Evolutionary conservation across 345 rosid species (phyloP).

Genomic region (Populus tremula): DNA sequence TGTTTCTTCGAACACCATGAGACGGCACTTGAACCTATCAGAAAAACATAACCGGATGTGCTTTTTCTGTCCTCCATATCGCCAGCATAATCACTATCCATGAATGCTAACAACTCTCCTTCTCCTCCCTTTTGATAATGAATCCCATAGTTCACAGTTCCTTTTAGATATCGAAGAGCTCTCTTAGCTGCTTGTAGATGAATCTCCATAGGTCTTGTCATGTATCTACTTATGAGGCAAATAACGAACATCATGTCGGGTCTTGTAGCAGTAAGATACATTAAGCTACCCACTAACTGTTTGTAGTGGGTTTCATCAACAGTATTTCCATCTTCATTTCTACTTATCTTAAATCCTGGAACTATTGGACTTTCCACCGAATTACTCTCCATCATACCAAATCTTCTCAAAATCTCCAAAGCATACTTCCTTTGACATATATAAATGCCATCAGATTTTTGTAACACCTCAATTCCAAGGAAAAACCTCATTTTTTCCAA

Average conservation of each 20-base stretch:
- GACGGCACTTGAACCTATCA: too few species aligned
- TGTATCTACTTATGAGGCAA: background rate
- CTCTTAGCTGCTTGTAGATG: background rate
- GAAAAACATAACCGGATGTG: too few species aligned
- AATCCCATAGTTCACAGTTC: background rate
- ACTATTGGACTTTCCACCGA: background rate
- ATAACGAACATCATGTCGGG: background rate
- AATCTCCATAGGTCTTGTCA: background rate
- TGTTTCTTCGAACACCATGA: too few species aligned
- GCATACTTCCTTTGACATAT: background rate
- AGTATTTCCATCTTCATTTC: background rate
- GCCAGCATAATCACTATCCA: background rate
- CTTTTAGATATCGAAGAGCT: background rate
- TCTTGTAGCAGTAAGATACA: background rate
- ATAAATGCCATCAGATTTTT: background rate
- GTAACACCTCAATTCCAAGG: background rate
- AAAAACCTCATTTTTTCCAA: background rate
- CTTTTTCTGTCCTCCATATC: too few species aligned
- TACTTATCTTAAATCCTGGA: background rate
- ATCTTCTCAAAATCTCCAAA: background rate
- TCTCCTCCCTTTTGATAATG: background rate
- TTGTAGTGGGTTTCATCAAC: background rate
- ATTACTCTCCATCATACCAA: background rate
- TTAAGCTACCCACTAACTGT: background rate
- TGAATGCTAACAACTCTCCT: background rate